Evolutionary conservation across 257 asterid species (phyloP).

Genomic region (Eustoma russellianum): DNA sequence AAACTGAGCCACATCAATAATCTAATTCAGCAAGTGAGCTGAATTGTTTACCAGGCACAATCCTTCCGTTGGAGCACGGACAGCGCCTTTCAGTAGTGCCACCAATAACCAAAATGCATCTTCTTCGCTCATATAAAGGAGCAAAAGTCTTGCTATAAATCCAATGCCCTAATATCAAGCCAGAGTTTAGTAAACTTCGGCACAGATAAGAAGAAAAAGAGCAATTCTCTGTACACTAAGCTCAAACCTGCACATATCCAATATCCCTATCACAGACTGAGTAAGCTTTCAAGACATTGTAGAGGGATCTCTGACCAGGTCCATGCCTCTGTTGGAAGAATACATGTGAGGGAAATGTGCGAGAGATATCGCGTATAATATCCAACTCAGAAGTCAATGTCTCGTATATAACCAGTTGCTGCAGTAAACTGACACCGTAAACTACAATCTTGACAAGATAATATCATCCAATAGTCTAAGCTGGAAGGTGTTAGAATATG

Average conservation of each 20-base stretch:
- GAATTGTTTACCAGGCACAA: conserved; percentile 61
- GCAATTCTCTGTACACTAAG: conserved; percentile 3
- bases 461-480: neutral
- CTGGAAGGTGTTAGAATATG: too few relatives aligned
- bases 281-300: conserved; percentile 92
- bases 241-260: conserved; percentile 91
- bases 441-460: conserved; percentile 2
- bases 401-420: conserved; percentile 98
- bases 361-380: conserved; percentile 94
- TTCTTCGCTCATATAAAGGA: conserved; percentile 99
- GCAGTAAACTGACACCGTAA: conserved; percentile 29
- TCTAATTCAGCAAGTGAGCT: neutral
- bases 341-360: conserved; percentile 97
- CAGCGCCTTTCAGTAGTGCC: conserved; percentile 97
- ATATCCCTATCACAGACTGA: conserved; percentile 95
- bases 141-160: conserved; percentile 91
- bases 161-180: conserved; percentile 92
- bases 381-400: conserved; percentile 98
- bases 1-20: neutral
- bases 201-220: neutral
- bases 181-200: conserved; percentile 5
- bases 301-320: conserved; percentile 98
- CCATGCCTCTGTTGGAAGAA: conserved; percentile 99
- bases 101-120: conserved; percentile 99
- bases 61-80: conserved; percentile 99